A percentile compares a stretch with the other conserved stretches of the same genome.
phyloP scores from a whole-genome alignment of 768 basidiomycete species.

The Kwoniella bestiolae region DNA sequence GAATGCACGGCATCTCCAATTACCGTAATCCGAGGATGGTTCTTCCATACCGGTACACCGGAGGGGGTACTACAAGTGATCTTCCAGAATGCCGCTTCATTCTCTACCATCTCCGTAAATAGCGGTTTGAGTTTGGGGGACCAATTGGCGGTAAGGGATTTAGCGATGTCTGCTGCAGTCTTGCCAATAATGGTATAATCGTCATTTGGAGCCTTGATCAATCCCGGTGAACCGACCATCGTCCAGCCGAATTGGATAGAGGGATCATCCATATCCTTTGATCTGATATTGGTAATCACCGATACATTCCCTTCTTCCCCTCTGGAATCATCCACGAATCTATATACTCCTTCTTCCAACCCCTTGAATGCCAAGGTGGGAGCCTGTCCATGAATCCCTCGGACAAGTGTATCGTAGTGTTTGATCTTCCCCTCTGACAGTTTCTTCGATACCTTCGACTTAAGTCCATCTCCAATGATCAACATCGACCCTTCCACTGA shows the following conservation, averaged over 20 bases:
- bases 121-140: conserved; percentile 23
- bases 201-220: conserved; percentile 33
- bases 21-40: conserved; percentile 34
- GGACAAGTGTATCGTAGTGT: conserved; percentile 30
- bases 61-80: conserved; percentile 27
- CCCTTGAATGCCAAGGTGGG: conserved; percentile 29
- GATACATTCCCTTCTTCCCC: background rate
- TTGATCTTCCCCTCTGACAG: conserved; percentile 27
- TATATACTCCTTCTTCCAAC: conserved; percentile 32
- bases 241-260: conserved; percentile 32
- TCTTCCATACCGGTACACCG: conserved; percentile 36
- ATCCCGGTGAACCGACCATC: conserved; percentile 27
- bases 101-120: conserved; percentile 25
- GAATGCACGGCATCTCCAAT: conserved; percentile 41
- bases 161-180: conserved; percentile 27
- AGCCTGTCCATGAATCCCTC: conserved; percentile 36
- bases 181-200: conserved; percentile 30
- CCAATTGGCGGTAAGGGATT: conserved; percentile 26
- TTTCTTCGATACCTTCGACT: conserved; percentile 30
- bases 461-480: conserved; percentile 34
- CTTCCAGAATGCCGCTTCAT: conserved; percentile 38
- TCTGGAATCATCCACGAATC: background rate
- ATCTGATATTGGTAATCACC: conserved; percentile 7
- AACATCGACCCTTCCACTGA: conserved; percentile 30
- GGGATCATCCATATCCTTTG: conserved; percentile 34